Evolutionary conservation across 2,329 filamentous ascomycete species (phyloP).

Genomic region (Cercospora sojina): DNA sequence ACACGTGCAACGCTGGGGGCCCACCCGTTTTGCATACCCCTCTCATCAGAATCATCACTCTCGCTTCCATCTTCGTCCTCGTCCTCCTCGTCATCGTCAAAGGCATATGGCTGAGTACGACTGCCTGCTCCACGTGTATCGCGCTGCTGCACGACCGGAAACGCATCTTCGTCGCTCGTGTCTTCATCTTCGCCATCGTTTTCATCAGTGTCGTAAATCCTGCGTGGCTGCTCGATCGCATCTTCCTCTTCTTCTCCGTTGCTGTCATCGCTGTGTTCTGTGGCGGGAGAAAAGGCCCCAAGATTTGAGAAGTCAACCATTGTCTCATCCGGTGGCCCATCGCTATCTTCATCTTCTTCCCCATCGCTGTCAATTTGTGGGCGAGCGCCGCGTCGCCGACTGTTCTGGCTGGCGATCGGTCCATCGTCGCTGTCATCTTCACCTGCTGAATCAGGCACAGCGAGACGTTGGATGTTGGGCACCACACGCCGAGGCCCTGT

Average conservation of each 20-base stretch:
- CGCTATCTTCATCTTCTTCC: slow-evolving; percentile 17
- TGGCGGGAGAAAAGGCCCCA: slow-evolving; percentile 14
- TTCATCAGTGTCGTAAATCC: slow-evolving; percentile 1
- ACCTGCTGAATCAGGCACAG: slow-evolving; percentile 15
- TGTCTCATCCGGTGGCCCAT: slow-evolving; percentile 14
- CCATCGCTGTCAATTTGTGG: slow-evolving; percentile 19
- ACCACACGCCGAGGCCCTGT: slow-evolving; percentile 7
- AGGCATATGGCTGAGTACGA: background rate
- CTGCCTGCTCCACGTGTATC: background rate
- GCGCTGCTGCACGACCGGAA: background rate
- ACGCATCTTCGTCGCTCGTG: background rate
- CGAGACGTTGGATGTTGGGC: background rate
- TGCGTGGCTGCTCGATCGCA: background rate
- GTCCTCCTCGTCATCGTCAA: slow-evolving; percentile 13
- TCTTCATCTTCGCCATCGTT: slow-evolving; percentile 10
- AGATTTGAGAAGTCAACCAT: slow-evolving; percentile 18
- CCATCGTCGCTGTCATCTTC: slow-evolving; percentile 24
- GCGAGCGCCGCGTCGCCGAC: slow-evolving; percentile 9
- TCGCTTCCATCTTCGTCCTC: slow-evolving; percentile 18
- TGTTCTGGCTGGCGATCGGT: slow-evolving; percentile 12
- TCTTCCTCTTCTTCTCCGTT: slow-evolving; percentile 7
- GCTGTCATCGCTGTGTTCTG: slow-evolving; percentile 9
- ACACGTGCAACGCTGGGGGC: slow-evolving; percentile 18
- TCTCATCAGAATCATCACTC: slow-evolving; percentile 14
- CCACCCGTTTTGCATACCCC: slow-evolving; percentile 32